phyloP scores from a whole-genome alignment of 169 alveolate species.

The Babesia gibsoni region DNA sequence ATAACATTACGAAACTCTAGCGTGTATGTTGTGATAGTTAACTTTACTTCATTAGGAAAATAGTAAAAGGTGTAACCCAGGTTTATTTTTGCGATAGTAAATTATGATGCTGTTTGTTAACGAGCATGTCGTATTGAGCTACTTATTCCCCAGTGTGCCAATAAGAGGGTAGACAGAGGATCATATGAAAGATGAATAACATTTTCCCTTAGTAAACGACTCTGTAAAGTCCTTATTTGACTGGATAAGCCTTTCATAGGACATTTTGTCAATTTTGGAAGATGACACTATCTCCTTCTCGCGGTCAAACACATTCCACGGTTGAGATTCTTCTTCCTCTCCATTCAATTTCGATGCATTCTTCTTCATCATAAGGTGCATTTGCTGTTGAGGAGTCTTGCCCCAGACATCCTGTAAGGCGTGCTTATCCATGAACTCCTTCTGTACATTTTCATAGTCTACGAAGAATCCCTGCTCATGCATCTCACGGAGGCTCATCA shows the following conservation, averaged over 20 bases:
- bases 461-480: slow-evolving; percentile 78
- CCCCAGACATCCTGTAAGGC: slow-evolving; percentile 76
- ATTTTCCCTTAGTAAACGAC: slow-evolving; percentile 7
- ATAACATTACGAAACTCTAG: too few relatives aligned
- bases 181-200: slow-evolving; percentile 6
- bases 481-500: slow-evolving; percentile 73
- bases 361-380: neutral
- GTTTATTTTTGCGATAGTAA: too few relatives aligned
- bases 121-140: too few relatives aligned
- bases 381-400: slow-evolving; percentile 71
- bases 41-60: neutral
- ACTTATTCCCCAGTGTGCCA: too few relatives aligned
- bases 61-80: slow-evolving; percentile 3
- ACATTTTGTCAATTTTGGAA: neutral
- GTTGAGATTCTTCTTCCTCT: slow-evolving; percentile 13
- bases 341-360: neutral
- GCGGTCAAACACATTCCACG: slow-evolving; percentile 61
- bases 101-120: too few relatives aligned
- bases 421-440: slow-evolving; percentile 70
- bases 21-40: too few relatives aligned
- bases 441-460: slow-evolving; percentile 66
- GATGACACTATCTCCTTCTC: slow-evolving; percentile 29
- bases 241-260: slow-evolving; percentile 15
- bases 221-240: slow-evolving; percentile 13
- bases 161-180: too few relatives aligned